A percentile compares a stretch with the other conserved stretches of the same genome.
Conservation (phyloP, 495 filamentous ascomycete genomes). For the Daldinia childiae region DNA sequence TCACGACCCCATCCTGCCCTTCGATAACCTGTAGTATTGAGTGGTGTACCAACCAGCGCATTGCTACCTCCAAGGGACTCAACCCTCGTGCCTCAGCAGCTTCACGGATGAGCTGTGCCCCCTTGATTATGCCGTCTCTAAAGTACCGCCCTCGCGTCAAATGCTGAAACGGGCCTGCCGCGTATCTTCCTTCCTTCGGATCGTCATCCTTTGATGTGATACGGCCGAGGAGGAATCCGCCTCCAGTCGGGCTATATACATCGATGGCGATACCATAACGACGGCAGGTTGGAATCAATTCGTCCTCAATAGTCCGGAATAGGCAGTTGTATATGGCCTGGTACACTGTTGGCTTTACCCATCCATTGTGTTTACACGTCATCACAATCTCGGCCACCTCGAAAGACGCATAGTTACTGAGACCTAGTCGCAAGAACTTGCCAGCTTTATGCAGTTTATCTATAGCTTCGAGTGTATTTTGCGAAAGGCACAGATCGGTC, state of each 20-base stretch:
- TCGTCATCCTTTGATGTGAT: slow-evolving; percentile 57
- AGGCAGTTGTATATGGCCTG: slow-evolving; percentile 73
- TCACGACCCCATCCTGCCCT: slow-evolving; percentile 75
- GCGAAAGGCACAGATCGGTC: slow-evolving; percentile 77
- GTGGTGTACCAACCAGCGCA: slow-evolving; percentile 81
- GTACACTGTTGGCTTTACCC: slow-evolving; percentile 71
- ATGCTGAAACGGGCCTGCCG: slow-evolving; percentile 53
- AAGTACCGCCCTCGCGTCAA: slow-evolving; percentile 78
- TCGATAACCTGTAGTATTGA: slow-evolving; percentile 71
- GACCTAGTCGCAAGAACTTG: slow-evolving; percentile 78
- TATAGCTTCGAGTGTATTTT: slow-evolving; percentile 73
- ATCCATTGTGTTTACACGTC: slow-evolving; percentile 72
- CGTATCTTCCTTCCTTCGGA: slow-evolving; percentile 72
- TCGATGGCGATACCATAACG: slow-evolving; percentile 82
- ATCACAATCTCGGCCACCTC: slow-evolving; percentile 86
- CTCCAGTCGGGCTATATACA: slow-evolving; percentile 80
- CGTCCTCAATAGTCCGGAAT: slow-evolving; percentile 73
- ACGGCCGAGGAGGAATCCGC: slow-evolving; percentile 78
- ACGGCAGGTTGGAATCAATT: slow-evolving; percentile 76
- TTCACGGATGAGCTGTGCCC: slow-evolving; percentile 71
- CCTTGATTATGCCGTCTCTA: slow-evolving; percentile 74
- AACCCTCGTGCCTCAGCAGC: slow-evolving; percentile 73
- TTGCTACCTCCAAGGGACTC: slow-evolving; percentile 74
- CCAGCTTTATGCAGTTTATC: slow-evolving; percentile 79
- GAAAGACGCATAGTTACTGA: slow-evolving; percentile 82